Base-by-base conservation (phyloP, 257 asterid species). In the Solanum virginianum region DNA sequence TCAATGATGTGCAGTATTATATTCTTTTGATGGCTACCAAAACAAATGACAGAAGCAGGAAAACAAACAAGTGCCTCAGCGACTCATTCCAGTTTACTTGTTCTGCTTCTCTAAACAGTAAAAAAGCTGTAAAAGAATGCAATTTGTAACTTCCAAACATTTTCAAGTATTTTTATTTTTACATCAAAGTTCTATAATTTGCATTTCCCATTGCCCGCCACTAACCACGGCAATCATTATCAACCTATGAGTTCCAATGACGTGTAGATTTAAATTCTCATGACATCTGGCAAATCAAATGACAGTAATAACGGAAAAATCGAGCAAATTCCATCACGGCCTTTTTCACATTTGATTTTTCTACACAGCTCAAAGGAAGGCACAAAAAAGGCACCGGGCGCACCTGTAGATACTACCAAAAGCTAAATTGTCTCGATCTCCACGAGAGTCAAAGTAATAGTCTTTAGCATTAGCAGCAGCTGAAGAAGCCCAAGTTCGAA, bases 361-460 rank as follows among this genome's bases (percentile, higher is more conserved):
- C 81, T 75, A 75, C 22, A 26, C 14, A n/a, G 32, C 10, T 24
- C 24, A 26, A 69, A 59, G 9, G 56, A 49, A 54, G 8, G 17
- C 4, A 13, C 5, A 2, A 18, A 53, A 49, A 66, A 18, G n/a
- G n/a, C 20, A 5, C 15, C 24, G 0, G 11, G 4, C n/a, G 15
- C 81, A 92, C 98, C 97, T 97, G 94, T 97, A 97, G 53, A 94
- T 90, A 84, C 85, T 88, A 63, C 98, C 99, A 41, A 95, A 94
- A 22, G 97, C 98, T 85, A 95, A 88, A 89, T 95, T 97, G 82
- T 95, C 98, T 0, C 90, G 94, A 87, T 97, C 98, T n/a, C 98
- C 98, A 20, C 90, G 92, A 68, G 98, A 92, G 88, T 97, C 99
- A n/a, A 97, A 93, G 93, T 91, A 97, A 85, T 95, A 97, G 18